Evolutionary conservation across 2,329 filamentous ascomycete species (phyloP), one percentile per base, ranked within the genome.

Genomic region (Stachybotrys elegans): DNA sequence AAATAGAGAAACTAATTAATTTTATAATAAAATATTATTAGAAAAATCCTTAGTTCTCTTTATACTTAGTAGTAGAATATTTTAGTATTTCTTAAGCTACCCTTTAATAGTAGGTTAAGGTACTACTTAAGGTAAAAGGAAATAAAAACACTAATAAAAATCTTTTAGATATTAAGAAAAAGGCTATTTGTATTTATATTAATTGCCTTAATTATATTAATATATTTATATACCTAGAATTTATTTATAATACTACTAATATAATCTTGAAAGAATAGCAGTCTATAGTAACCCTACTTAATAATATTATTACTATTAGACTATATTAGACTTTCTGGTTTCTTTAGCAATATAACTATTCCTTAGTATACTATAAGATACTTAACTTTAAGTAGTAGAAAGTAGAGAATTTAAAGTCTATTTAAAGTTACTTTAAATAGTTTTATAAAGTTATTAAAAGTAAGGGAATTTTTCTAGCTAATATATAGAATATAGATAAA

Each of bases 401-500:
- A 29, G 14, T 29, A 29, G 25, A 29, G 14, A 29, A 29, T 29
- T 9, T 9, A 29, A 29, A 29, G 25, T 9, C 14, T 29, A 29
- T 29, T 29, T 9, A 9, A 29, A 29, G 8, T 29, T 29, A 29
- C 14, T 29, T 29, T 29, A 9, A 29, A 29, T 8, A 8, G 8
- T 29, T 29, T 29, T 9, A 29, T 9, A 29, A 29, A 29, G 25
- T 38, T 20, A 38, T 38, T 20, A 22, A 12, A 14, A 22, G 20
- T 11, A 22, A 20, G 8, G 20, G 35, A 9, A 38, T 38, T 22
- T 12, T 20, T 9, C 20, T 14, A 14, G 20, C 11, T 11, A 22
- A 38, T 22, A 38, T 38, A 6, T 38, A 20, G 35, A 38, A 38
- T 22, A 20, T 38, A 6, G 20, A 38, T 20, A 22, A 49, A 44